Base-by-base conservation (phyloP, 108 stramenopile species). In the Phaeodactylum tricornutum region DNA sequence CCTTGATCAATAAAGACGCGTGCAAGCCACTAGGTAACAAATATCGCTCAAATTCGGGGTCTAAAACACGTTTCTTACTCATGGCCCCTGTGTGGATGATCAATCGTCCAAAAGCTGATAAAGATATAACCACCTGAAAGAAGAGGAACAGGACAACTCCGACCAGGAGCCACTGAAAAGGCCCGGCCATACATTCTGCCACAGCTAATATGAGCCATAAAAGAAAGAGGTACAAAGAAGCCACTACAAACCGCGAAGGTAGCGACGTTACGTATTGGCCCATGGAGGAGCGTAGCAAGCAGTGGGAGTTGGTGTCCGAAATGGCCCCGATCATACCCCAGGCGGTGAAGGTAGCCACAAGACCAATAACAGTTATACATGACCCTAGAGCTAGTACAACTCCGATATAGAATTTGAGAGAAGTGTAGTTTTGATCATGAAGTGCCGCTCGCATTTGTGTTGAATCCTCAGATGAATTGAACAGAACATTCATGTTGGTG, bases 1-100 rank as follows among this genome's bases (percentile, higher is more conserved):
- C 70, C n/a, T 57, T 58, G 39, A 71, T 66, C 9, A 71, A 32
- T 11, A 71, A 44, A 2, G 55, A 65, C 1, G 59, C 60, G 32
- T 71, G 70, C 12, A 71, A 24, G 4, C 70, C 70, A 57, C 61
- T 60, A 0, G 75, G 70, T 16, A 70, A 34, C 9, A 77, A 57
- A 3, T 53, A 49, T 27, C 53, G 53, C 46, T 78, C 67, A 23
- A 61, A 61, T 15, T 48, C 40, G 26, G 42, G 48, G 15, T 59
- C 58, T 28, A 78, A 56, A n/a, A 78, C 66, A n/a, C 33, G 62
- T 24, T 47, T 40, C 25, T 57, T 41, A 7, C 49, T 38, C 71
- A 78, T 78, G 40, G 77, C 77, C 9, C 66, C 64, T 21, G 61
- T 63, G 44, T 78, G 66, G 8, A 78, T 45, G 30, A 78, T 66